These are phyloP conservation scores for Geum urbanum DNA, from an alignment of 306 rosid species.

Conservation along the genomic window DNA sequence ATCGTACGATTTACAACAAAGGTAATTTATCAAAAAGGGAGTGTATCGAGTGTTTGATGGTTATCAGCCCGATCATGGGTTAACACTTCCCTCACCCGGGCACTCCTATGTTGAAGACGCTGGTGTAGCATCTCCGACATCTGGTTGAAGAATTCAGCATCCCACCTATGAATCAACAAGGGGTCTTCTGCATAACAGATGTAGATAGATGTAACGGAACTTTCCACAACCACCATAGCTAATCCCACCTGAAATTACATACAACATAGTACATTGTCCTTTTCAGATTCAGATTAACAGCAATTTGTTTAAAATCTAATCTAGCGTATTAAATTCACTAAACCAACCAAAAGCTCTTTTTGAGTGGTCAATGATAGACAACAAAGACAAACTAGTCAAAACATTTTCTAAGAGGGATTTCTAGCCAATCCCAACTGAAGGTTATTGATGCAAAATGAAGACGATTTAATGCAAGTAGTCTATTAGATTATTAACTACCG, in stretches of 20 bases:
- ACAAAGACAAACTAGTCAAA: background rate
- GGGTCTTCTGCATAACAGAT: conserved; percentile 99
- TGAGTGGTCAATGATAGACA: background rate
- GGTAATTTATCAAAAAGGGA: conserved; percentile 20
- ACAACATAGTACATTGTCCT: background rate
- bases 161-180: conserved; percentile 85
- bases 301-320: background rate
- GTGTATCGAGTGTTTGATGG: conserved; percentile 29
- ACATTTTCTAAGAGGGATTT: background rate
- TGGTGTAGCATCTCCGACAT: conserved; percentile 91
- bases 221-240: conserved; percentile 96
- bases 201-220: conserved; percentile 92
- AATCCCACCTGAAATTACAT: conserved; percentile 68
- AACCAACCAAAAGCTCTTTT: background rate
- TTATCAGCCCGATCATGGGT: conserved; percentile 46
- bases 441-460: background rate
- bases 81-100: conserved; percentile 67
- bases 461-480: background rate
- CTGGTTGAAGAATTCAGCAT: conserved; percentile 82
- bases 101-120: conserved; percentile 84
- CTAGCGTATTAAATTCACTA: background rate
- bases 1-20: background rate
- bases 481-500: background rate
- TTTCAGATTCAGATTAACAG: background rate
- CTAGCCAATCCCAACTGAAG: background rate